A percentile compares a stretch with the other conserved stretches of the same genome.
Conservation (phyloP, 2,329 filamentous ascomycete genomes). For the Coniella vitis region DNA sequence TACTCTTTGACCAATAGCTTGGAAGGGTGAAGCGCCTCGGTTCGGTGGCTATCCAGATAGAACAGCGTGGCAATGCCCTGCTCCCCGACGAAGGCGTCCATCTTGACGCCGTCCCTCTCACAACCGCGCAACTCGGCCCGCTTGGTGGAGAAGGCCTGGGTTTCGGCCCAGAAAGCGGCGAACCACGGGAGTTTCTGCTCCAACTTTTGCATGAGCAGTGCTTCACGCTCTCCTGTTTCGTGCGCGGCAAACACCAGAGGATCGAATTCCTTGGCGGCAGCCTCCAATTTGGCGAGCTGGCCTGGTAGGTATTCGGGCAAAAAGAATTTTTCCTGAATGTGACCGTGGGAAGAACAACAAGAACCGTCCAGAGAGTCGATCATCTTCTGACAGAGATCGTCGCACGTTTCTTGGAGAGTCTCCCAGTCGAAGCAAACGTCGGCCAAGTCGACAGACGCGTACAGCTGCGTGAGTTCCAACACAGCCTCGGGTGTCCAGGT, state of each 20-base stretch:
- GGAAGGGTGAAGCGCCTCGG: background rate
- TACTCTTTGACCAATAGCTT: background rate
- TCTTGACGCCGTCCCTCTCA: background rate
- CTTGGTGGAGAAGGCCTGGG: background rate
- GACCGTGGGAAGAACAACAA: background rate
- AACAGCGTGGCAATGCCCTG: background rate
- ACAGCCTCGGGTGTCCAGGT: slow-evolving; percentile 2
- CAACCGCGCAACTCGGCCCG: background rate
- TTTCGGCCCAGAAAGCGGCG: slow-evolving; percentile 1
- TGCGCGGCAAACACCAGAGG: too few relatives aligned
- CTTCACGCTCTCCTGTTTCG: too few relatives aligned
- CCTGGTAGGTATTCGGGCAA: background rate
- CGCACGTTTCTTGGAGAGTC: background rate
- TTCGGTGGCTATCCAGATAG: background rate
- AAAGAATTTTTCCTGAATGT: background rate
- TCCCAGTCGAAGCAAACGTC: slow-evolving; percentile 6
- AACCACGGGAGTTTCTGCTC: background rate
- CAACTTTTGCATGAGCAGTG: background rate
- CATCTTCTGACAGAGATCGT: background rate
- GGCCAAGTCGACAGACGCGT: slow-evolving; percentile 3
- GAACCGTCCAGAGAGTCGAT: background rate
- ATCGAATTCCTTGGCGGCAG: too few relatives aligned
- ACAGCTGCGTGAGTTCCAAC: slow-evolving; percentile 8
- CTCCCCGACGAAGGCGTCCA: background rate
- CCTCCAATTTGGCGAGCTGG: too few relatives aligned